Conservation (phyloP, 331 rosid species). For the Rhamnella rubrinervis region DNA sequence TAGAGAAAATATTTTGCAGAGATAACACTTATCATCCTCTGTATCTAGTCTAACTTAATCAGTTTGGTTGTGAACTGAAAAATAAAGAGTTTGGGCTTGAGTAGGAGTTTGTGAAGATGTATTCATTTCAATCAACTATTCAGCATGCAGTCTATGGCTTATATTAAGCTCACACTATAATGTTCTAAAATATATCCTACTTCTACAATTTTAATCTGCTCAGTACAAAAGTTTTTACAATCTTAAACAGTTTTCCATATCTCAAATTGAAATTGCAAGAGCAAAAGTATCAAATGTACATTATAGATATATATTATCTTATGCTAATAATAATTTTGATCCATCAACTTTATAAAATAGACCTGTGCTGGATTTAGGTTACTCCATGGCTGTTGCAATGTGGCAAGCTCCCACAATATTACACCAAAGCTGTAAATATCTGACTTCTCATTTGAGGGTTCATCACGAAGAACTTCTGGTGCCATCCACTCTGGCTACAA, state of each 20-base stretch:
- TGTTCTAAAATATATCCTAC: too few species aligned
- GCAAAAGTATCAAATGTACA: conserved; percentile 15
- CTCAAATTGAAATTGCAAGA: conserved; percentile 8
- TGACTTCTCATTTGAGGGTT: conserved; percentile 94
- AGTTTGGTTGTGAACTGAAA: not conserved
- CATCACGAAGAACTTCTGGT: conserved; percentile 98
- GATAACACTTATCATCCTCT: too few species aligned
- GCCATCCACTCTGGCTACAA: conserved; percentile 99
- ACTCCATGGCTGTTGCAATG: conserved; percentile 93
- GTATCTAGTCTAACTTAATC: too few species aligned
- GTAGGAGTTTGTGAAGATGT: not conserved
- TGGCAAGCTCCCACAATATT: conserved; percentile 92
- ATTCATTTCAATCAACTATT: not conserved
- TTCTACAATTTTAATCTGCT: conserved; percentile 19
- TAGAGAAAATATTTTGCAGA: too few species aligned
- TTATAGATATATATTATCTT: conserved; percentile 6
- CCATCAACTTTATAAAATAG: conserved; percentile 25
- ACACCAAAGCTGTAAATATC: conserved; percentile 96
- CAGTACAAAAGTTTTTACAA: conserved; percentile 21
- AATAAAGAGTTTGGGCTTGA: not conserved
- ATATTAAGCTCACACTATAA: too few species aligned
- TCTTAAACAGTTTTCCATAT: not conserved
- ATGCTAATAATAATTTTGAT: not conserved
- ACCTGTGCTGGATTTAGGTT: conserved; percentile 96
- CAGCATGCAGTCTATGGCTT: not conserved